Conservation (phyloP, 2,329 filamentous ascomycete species). For the Calonectria fujianensis region DNA sequence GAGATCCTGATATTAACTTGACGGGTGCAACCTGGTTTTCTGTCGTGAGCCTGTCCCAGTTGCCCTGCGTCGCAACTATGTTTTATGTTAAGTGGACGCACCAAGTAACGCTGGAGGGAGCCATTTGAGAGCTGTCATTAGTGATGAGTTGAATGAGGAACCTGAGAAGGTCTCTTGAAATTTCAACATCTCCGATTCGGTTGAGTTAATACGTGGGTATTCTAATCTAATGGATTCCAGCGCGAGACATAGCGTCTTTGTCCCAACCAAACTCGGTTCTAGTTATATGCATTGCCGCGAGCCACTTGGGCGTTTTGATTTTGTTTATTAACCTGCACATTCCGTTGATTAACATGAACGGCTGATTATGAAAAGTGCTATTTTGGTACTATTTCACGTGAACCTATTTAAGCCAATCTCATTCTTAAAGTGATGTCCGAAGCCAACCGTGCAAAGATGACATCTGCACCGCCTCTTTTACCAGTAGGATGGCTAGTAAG, state of each 20-base stretch:
- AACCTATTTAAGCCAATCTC: neutral
- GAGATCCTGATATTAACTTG: constrained; percentile 6
- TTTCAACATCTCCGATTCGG: neutral
- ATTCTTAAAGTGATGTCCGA: neutral
- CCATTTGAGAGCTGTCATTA: neutral
- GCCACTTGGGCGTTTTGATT: neutral
- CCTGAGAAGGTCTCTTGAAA: neutral
- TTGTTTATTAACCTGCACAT: neutral
- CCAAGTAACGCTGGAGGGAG: neutral
- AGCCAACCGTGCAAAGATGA: neutral
- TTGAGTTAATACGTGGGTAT: neutral
- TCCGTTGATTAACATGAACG: neutral
- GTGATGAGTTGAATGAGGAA: too few species aligned
- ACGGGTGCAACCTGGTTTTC: neutral
- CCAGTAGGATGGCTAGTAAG: neutral
- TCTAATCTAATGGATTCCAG: neutral
- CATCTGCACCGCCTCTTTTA: neutral
- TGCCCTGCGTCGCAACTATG: neutral
- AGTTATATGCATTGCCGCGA: neutral
- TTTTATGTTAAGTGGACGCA: neutral
- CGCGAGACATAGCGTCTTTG: neutral
- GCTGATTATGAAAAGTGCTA: neutral
- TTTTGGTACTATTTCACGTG: neutral
- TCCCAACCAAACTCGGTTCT: neutral
- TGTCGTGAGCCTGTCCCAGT: neutral